phyloP scores from a whole-genome alignment of 1,139 yeast genomes.

The Suzukiozyma palmioleophila region DNA sequence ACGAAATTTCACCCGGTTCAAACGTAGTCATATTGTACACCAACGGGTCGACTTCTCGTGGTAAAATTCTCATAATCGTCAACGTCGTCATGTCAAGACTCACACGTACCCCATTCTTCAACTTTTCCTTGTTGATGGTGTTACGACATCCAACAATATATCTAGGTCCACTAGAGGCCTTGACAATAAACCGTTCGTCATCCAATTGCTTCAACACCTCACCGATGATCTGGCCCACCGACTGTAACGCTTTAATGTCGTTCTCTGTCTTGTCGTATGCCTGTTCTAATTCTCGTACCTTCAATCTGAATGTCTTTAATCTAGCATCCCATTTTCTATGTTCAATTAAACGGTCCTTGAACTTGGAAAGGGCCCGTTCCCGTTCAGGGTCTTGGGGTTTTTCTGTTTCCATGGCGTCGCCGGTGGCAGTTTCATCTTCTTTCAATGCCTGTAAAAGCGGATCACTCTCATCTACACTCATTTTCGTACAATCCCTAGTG shows the following conservation, averaged over 20 bases:
- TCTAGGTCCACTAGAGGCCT: conserved; percentile 96
- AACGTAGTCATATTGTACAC: conserved; percentile 98
- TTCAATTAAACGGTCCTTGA: conserved; percentile 82
- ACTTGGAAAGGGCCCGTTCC: conserved; percentile 71
- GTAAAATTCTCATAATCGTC: conserved; percentile 95
- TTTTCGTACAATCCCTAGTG: conserved; percentile 3
- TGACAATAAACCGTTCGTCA: conserved; percentile 92
- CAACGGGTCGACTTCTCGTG: conserved; percentile 97
- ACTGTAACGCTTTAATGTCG: conserved; percentile 93
- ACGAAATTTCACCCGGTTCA: conserved; percentile 94
- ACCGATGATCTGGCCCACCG: conserved; percentile 97
- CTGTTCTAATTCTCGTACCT: conserved; percentile 79
- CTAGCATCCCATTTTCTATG: conserved; percentile 95
- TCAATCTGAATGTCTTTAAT: conserved; percentile 76
- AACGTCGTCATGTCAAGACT: conserved; percentile 97
- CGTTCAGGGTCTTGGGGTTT: conserved; percentile 65
- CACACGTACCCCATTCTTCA: conserved; percentile 93
- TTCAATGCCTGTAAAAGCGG: conserved; percentile 71
- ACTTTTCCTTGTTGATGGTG: conserved; percentile 75
- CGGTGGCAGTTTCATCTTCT: conserved; percentile 28
- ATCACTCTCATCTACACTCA: conserved; percentile 65
- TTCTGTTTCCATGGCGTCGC: conserved; percentile 2
- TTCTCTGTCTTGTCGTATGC: conserved; percentile 92
- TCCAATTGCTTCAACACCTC: conserved; percentile 95
- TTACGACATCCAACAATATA: conserved; percentile 97